Evolutionary conservation across 2,329 filamentous ascomycete species (phyloP).

Genomic region (Ophiostoma quercus): DNA sequence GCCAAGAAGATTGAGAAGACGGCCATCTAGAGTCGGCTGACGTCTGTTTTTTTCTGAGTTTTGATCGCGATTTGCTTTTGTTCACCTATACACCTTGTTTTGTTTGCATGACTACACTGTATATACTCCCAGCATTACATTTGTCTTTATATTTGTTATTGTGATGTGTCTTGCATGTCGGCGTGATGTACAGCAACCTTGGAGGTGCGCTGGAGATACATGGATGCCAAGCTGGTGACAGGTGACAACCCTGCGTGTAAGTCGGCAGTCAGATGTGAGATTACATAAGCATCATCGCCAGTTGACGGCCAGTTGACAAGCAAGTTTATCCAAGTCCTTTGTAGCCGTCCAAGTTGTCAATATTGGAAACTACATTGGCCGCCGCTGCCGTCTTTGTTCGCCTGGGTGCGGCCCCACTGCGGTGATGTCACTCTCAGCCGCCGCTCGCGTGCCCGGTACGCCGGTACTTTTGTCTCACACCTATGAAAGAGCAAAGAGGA

Average conservation of each 20-base stretch:
- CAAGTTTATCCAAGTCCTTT: neutral
- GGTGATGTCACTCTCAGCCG: constrained; percentile 3
- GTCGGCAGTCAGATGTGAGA: neutral
- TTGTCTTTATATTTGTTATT: neutral
- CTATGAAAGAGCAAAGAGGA: neutral
- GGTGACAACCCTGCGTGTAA: neutral
- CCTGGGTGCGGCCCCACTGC: constrained; percentile 1
- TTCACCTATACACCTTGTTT: constrained; percentile 14
- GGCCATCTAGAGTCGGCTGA: constrained; percentile 37
- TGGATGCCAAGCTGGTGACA: neutral
- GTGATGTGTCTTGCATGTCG: neutral
- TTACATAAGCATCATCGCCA: too few relatives aligned
- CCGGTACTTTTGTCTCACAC: constrained; percentile 1
- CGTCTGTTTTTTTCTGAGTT: neutral
- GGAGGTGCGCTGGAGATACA: too few relatives aligned
- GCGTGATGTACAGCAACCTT: too few relatives aligned
- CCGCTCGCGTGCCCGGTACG: neutral
- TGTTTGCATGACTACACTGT: constrained; percentile 13
- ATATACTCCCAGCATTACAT: constrained; percentile 16
- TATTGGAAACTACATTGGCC: neutral
- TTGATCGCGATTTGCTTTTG: neutral
- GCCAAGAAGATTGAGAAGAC: constrained; percentile 73
- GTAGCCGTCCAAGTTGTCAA: neutral
- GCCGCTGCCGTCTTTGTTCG: neutral
- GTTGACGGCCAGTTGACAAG: neutral